A percentile compares a stretch with the other conserved stretches of the same genome.
Conservation (phyloP, 2,329 filamentous ascomycete species). For the Stromatinia cepivora region DNA sequence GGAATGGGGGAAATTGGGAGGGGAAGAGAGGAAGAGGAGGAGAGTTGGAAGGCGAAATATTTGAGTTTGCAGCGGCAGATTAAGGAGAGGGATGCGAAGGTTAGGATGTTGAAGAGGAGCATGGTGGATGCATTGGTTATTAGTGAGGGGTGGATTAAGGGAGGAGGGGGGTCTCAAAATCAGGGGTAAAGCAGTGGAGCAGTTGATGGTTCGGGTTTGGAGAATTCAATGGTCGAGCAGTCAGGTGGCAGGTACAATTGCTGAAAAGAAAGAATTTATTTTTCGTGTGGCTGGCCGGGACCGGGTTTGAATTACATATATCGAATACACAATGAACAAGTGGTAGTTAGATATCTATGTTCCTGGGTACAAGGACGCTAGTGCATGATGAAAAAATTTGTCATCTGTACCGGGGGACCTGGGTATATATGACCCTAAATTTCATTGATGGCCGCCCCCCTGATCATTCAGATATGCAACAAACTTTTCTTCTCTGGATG, state of each 20-base stretch:
- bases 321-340: neutral
- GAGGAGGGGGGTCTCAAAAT: neutral
- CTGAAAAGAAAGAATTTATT: neutral
- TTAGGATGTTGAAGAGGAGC: constrained; percentile 47
- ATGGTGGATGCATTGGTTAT: constrained; percentile 44
- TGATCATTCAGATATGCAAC: neutral
- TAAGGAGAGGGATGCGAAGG: constrained; percentile 57
- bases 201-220: too few relatives aligned
- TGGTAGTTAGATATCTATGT: neutral
- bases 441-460: neutral
- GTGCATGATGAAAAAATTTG: neutral
- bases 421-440: neutral
- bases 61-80: constrained; percentile 59
- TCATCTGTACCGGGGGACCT: neutral
- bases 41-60: constrained; percentile 55
- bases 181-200: neutral
- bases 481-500: neutral
- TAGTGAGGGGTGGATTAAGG: constrained; percentile 20
- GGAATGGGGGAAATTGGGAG: constrained; percentile 2
- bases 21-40: constrained; percentile 31
- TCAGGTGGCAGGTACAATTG: neutral
- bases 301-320: neutral
- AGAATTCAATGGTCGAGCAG: too few relatives aligned
- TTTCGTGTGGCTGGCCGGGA: neutral
- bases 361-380: neutral